Conservation (phyloP, 164 flowering plant genomes). For the Santalum album region DNA sequence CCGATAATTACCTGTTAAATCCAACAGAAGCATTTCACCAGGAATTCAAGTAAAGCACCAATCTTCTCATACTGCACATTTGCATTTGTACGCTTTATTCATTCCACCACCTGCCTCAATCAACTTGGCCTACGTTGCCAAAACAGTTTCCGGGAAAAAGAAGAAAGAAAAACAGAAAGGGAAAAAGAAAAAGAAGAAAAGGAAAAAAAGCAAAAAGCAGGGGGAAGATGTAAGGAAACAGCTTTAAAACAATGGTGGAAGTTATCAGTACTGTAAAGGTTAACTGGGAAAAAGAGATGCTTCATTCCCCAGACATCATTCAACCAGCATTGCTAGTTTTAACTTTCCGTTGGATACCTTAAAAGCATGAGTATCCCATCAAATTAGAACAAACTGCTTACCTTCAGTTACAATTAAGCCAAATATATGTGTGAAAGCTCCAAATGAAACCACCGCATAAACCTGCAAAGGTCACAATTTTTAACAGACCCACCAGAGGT, state of each 20-base stretch:
- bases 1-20: conserved; percentile 30
- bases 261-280: no score
- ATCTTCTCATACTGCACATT: conserved; percentile 18
- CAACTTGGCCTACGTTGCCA: conserved; percentile 26
- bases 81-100: conserved; percentile 13
- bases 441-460: conserved; percentile 16
- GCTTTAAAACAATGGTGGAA: conserved; percentile 5
- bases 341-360: background rate
- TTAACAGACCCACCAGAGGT: no score
- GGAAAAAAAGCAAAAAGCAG: conserved; percentile 1
- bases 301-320: conserved; percentile 5
- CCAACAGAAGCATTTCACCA: conserved; percentile 12
- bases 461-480: no score
- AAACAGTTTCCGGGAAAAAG: conserved; percentile 6
- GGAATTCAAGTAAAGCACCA: conserved; percentile 12
- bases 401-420: conserved; percentile 24
- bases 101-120: conserved; percentile 30
- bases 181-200: no score
- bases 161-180: conserved; percentile 7
- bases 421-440: conserved; percentile 25
- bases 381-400: conserved; percentile 22
- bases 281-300: background rate
- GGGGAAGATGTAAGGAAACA: conserved; percentile 14
- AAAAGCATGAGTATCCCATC: background rate
- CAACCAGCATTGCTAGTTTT: background rate